Conservation (phyloP, 2,329 filamentous ascomycete genomes). For the Chrysosporium queenslandicum region DNA sequence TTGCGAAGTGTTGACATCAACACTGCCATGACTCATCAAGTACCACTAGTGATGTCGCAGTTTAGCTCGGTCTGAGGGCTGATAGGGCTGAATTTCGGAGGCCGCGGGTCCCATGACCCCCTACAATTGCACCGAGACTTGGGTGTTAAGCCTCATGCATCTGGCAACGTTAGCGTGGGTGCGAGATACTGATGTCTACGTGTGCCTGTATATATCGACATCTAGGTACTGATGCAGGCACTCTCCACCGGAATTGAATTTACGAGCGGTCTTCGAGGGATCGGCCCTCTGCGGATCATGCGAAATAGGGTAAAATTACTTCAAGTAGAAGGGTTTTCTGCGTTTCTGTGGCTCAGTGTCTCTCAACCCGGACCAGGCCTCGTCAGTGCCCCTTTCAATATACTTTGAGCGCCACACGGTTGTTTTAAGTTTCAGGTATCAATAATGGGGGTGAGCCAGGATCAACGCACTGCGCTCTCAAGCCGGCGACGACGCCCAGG, state of each 20-base stretch:
- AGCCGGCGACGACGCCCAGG: too few species aligned
- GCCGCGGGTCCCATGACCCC: neutral
- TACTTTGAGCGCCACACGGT: too few species aligned
- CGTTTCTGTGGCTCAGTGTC: too few species aligned
- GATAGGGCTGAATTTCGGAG: neutral
- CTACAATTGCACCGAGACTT: neutral
- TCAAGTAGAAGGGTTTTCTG: too few species aligned
- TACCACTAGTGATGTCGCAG: neutral
- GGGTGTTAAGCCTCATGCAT: neutral
- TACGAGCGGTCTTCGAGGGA: neutral
- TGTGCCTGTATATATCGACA: neutral
- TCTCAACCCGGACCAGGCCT: too few species aligned
- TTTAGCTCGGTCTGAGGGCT: neutral
- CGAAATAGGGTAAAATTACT: too few species aligned
- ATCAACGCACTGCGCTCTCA: too few species aligned
- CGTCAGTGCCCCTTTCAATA: too few species aligned
- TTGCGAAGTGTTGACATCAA: slow-evolving; percentile 5
- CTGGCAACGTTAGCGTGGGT: neutral
- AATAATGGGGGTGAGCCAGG: too few species aligned
- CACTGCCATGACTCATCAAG: neutral
- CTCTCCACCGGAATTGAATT: neutral
- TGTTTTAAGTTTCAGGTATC: too few species aligned
- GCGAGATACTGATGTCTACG: neutral
- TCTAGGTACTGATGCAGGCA: neutral
- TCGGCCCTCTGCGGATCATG: too few species aligned